phyloP scores from a whole-genome alignment of 306 rosid species.

The Cyclanthera cordifolia region DNA sequence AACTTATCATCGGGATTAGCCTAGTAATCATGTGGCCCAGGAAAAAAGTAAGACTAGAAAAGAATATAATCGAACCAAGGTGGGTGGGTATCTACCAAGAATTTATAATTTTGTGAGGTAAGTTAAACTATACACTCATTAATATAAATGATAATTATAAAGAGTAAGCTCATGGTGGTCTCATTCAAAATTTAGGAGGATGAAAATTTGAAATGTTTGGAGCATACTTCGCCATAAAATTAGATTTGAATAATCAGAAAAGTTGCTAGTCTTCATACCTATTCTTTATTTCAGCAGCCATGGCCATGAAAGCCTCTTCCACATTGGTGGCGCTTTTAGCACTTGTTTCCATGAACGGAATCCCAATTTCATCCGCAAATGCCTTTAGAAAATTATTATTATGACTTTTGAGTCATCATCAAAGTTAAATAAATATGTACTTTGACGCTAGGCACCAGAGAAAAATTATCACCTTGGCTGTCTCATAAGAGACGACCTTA shows the following conservation, averaged over 20 bases:
- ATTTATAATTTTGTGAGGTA: neutral
- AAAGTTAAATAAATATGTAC: neutral
- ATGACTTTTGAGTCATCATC: neutral
- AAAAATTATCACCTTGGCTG: conserved; percentile 28
- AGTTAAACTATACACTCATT: neutral
- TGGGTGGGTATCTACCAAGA: neutral
- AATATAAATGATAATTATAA: neutral
- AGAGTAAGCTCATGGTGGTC: neutral
- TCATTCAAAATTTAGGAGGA: neutral
- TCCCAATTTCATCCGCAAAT: conserved; percentile 46
- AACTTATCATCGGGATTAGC: neutral
- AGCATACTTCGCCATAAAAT: neutral
- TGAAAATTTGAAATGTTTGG: neutral
- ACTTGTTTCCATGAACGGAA: conserved; percentile 48
- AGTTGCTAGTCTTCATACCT: conserved; percentile 20
- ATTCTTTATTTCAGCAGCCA: conserved; percentile 46
- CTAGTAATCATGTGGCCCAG: neutral
- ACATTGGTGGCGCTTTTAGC: conserved; percentile 45
- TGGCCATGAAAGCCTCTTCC: conserved; percentile 54
- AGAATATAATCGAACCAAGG: neutral
- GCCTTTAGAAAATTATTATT: conserved; percentile 17
- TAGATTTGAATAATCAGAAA: neutral
- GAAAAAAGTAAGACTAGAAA: too few relatives aligned
- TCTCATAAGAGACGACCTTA: conserved; percentile 44
- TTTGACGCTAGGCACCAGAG: neutral